Conservation (phyloP, 306 rosid species). For the Echinosophora koreensis region DNA sequence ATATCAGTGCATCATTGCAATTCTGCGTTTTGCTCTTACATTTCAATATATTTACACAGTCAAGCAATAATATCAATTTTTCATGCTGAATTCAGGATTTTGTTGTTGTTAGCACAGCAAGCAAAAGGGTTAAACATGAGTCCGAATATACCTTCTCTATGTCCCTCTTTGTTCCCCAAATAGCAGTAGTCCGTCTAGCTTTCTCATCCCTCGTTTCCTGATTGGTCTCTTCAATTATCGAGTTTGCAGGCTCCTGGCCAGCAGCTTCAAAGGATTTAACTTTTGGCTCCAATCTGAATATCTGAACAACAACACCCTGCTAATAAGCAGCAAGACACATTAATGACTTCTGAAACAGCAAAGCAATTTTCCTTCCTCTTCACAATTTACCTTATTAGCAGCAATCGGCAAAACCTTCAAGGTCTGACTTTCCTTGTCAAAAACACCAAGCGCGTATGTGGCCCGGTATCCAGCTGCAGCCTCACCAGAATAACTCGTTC, state of each 20-base stretch:
- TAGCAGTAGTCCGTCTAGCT: slow-evolving; percentile 46
- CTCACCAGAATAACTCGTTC: slow-evolving; percentile 77
- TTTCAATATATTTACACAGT: background rate
- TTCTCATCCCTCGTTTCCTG: slow-evolving; percentile 43
- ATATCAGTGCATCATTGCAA: slow-evolving; percentile 6
- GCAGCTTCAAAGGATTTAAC: slow-evolving; percentile 56
- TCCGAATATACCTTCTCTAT: slow-evolving; percentile 56
- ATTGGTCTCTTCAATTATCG: slow-evolving; percentile 55
- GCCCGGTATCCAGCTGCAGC: slow-evolving; percentile 71
- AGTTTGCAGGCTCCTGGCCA: slow-evolving; percentile 52
- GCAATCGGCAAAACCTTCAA: slow-evolving; percentile 75
- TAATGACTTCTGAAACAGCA: background rate
- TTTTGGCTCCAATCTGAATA: slow-evolving; percentile 87
- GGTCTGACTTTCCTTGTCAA: slow-evolving; percentile 72
- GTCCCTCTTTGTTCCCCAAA: slow-evolving; percentile 69
- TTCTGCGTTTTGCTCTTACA: background rate
- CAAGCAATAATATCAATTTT: background rate
- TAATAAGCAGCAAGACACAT: slow-evolving; percentile 27
- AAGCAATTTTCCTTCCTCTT: background rate
- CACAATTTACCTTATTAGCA: slow-evolving; percentile 66
- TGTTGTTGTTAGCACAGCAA: background rate
- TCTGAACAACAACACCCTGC: slow-evolving; percentile 51
- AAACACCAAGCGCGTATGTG: slow-evolving; percentile 73
- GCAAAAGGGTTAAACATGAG: slow-evolving; percentile 18
- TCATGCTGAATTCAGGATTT: background rate